Base-by-base conservation (phyloP, 2,329 filamentous ascomycete species). In the Alternaria conjuncta region DNA sequence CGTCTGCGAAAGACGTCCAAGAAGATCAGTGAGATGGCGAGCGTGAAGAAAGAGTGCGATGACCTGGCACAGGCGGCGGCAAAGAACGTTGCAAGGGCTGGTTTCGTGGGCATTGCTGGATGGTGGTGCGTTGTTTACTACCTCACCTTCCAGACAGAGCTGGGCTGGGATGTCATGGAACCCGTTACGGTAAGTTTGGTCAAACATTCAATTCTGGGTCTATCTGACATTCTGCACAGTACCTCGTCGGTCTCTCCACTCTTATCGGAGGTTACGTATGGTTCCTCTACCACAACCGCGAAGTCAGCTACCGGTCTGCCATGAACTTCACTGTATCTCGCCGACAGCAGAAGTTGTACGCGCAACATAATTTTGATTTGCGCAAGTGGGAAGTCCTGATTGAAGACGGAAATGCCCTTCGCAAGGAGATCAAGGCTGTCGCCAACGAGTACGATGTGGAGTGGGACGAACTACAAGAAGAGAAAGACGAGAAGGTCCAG, bases 221-320 rank as follows among this genome's bases (percentile, higher is more conserved):
- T 6, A 50, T 13, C 63, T 70, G 28, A 64, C 21, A 50, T 13
- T 32, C 6, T 28, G 3, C 30, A 18, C 26, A 79, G 32, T 97
- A 97, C 75, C 88, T 97, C 15, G 93, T 92, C 3, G 92, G 93
- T n/a, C 84, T 97, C 67, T 88, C 90, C 1, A 94, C 92, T 12
- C 88, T 97, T 74, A 96, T 97, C 83, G 90, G 90, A 8, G 94
- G 93, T 69, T 97, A 97, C 75, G 84, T 97, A 57, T 97, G 93
- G 93, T 97, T 97, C 78, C 83, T 97, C 12, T 97, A 94, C 81
- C 92, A 97, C 82, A 96, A 94, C 81, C 88, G 92, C 20, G 94
- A 97, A 80, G 89, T 97, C 11, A 92, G 89, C 68, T 97, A 97
- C 83, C 90, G 92, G 70, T 90, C 90, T 3, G 93, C 94, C 26